Percentiles rank a stretch among this genome's conserved stretches.
Evolutionary conservation across 805 yeast genomes (phyloP).

Genomic region (Candida hungchunana): DNA sequence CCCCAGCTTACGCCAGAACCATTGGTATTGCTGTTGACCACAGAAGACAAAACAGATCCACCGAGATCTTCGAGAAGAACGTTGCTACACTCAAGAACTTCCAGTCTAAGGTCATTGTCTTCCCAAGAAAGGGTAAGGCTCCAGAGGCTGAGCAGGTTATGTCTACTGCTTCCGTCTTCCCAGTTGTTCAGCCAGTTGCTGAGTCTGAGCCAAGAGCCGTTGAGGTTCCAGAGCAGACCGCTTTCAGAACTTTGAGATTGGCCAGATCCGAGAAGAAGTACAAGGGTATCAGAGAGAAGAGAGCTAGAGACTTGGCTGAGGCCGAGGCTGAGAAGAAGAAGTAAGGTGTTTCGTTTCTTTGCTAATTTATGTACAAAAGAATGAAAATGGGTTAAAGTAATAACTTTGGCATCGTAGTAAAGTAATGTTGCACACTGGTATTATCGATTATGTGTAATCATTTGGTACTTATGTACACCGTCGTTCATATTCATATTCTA

Average conservation of each 20-base stretch:
- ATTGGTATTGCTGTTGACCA: constrained; percentile 98
- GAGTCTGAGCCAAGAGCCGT: constrained; percentile 89
- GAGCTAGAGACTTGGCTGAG: constrained; percentile 95
- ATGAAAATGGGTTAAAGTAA: constrained; percentile 12
- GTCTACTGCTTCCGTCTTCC: constrained; percentile 78
- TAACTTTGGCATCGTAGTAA: not conserved
- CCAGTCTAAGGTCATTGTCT: constrained; percentile 91
- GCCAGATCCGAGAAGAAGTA: constrained; percentile 93
- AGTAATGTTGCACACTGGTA: too few species aligned
- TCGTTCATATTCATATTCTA: too few species aligned
- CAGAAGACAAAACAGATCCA: constrained; percentile 98
- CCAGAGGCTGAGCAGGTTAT: constrained; percentile 76
- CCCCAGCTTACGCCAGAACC: constrained; percentile 95
- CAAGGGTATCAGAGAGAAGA: constrained; percentile 96
- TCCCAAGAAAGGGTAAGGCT: constrained; percentile 87
- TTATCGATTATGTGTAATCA: too few species aligned
- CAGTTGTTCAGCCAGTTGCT: constrained; percentile 73
- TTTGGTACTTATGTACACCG: too few species aligned
- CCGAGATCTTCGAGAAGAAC: constrained; percentile 90
- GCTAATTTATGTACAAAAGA: constrained; percentile 24
- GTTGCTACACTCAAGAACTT: constrained; percentile 95
- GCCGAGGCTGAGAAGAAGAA: constrained; percentile 99
- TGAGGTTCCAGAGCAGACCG: constrained; percentile 58
- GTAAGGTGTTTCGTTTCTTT: constrained; percentile 40
- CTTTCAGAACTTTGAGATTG: constrained; percentile 91